These are phyloP conservation scores for Phytopythium sindhum DNA, from an alignment of 352 stramenopile genomes.

Conservation along the genomic window DNA sequence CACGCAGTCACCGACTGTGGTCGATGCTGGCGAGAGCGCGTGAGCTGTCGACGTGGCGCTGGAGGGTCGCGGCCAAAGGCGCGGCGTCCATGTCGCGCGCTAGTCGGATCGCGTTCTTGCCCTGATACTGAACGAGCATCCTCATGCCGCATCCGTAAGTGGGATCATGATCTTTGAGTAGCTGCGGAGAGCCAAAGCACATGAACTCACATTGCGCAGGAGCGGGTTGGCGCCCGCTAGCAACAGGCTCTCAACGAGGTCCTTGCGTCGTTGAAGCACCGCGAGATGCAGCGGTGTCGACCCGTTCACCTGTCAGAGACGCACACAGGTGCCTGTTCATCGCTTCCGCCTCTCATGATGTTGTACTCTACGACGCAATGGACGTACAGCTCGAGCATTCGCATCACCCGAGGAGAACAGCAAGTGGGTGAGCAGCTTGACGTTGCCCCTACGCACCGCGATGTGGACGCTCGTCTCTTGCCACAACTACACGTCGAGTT, in stretches of 20 bases:
- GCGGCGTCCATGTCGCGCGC: constrained; percentile 19
- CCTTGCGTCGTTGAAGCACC: constrained; percentile 38
- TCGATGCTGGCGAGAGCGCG: neutral
- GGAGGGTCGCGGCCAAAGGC: constrained; percentile 26
- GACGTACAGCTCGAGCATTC: constrained; percentile 41
- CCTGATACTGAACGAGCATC: constrained; percentile 28
- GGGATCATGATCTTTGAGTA: neutral
- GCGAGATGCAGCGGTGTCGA: constrained; percentile 61
- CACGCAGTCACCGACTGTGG: no score
- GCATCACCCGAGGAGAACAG: constrained; percentile 41
- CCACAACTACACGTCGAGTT: constrained; percentile 31
- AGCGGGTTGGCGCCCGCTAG: constrained; percentile 53
- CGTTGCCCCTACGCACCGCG: constrained; percentile 42
- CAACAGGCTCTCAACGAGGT: constrained; percentile 57
- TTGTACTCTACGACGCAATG: neutral
- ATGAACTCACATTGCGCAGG: constrained; percentile 42
- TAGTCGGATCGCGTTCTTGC: constrained; percentile 46
- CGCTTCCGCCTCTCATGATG: neutral
- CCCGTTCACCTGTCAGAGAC: constrained; percentile 40
- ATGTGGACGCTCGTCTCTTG: constrained; percentile 60
- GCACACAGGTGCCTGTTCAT: neutral
- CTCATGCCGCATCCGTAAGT: neutral
- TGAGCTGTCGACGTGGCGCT: constrained; percentile 31
- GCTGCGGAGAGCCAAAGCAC: neutral
- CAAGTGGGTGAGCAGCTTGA: constrained; percentile 56